Base-by-base conservation (phyloP, 1,139 yeast genomes). In the Debaryomyces coudertii region DNA sequence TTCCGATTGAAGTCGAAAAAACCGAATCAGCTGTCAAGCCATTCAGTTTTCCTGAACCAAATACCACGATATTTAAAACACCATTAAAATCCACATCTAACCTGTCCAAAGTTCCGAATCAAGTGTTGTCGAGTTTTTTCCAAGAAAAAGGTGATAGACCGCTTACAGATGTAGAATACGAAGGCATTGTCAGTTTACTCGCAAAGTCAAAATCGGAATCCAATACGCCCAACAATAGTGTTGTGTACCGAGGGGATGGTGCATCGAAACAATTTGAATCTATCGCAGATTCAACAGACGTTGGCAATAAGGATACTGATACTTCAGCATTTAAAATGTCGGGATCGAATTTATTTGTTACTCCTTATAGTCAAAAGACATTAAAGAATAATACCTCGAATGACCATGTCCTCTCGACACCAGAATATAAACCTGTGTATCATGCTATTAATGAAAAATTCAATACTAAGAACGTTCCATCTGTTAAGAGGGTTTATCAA, bases 141-240 rank as follows among this genome's bases (percentile, higher is more conserved):
- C 76, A 77, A 29, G 72, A 71, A 33, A 90, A 88, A 60, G 97
- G 97, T n/a, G 80, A 83, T 49, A 68, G 69, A 14, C 92, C 95
- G 7, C 70, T 90, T 49, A 76, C 84, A 8, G 90, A 85, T 14
- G 73, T 90, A 41, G 98, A 92, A 63, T 79, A 85, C 53, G 95
- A 86, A 59, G 97, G 97, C 4, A 96, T 90, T 0, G 65, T 87
- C 58, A 80, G 95, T 76, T 61, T 79, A 62, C 49, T 72, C 45
- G 53, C 65, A 16, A 55, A 58, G 43, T 61, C 73, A 30, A 58
- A 61, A 52, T 40, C 47, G 7, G 41, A 24, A 5, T 14, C 31
- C 12, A 40, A 40, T 23, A 41, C 48, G 7, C 45, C 47, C 15
- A 45, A 42, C 35, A 45, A 42, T 27, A 45, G 45, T 23, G 34